Evolutionary conservation across 2,329 filamentous ascomycete species (phyloP).

Genomic region (Sclerotinia spermophila): DNA sequence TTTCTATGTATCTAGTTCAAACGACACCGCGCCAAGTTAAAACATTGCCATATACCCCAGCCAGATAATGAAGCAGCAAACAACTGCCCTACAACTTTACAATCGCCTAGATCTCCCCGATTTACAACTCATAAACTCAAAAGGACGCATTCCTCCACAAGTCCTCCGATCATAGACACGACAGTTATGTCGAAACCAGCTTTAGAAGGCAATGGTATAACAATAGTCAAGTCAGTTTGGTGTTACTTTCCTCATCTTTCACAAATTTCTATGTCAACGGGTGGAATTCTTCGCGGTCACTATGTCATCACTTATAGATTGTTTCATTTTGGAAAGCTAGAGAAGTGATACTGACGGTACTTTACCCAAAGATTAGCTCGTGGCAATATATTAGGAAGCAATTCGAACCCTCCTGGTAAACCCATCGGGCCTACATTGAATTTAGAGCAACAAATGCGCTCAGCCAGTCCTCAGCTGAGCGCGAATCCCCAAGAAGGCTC

Average conservation of each 20-base stretch:
- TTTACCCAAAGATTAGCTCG: constrained; percentile 4
- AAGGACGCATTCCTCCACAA: constrained; percentile 44
- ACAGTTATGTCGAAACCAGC: constrained; percentile 16
- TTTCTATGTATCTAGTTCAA: constrained; percentile 25
- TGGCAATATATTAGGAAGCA: constrained; percentile 40
- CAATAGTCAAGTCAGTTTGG: constrained; percentile 53
- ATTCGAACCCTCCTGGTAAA: constrained; percentile 47
- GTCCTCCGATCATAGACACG: constrained; percentile 23
- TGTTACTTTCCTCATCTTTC: background rate
- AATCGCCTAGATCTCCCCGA: constrained; percentile 44
- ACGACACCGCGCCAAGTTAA: constrained; percentile 29
- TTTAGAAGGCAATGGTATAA: constrained; percentile 39
- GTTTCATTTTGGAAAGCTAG: background rate
- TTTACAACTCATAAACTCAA: constrained; percentile 49
- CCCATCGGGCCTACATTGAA: background rate
- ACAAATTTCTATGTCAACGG: background rate
- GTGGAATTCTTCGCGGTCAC: too few relatives aligned
- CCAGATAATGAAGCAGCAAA: constrained; percentile 36
- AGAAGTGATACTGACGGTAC: background rate
- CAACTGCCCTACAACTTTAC: constrained; percentile 15
- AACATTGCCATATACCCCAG: constrained; percentile 38
- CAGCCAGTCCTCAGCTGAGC: background rate
- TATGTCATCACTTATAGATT: background rate
- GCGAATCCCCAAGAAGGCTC: constrained; percentile 46
- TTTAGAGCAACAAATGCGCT: background rate